Percentiles rank a stretch among this genome's conserved stretches.
Conservation (phyloP, 139 green algal species). For the Nannochloris sp. region DNA sequence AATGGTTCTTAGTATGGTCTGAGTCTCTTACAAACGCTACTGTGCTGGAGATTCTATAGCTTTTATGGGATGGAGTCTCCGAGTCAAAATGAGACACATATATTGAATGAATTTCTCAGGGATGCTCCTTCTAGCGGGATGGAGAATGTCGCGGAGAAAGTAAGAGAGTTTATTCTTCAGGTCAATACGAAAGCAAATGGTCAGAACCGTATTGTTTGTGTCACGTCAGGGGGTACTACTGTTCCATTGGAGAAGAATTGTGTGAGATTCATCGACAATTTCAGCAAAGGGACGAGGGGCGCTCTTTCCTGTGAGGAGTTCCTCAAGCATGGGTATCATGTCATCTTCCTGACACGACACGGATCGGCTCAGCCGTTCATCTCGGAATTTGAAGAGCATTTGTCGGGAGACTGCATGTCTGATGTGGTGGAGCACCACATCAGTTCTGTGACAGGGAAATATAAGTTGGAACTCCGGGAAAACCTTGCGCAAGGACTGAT, state of each 20-base stretch:
- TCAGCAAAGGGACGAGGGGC: constrained; percentile 77
- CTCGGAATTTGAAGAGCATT: constrained; percentile 33
- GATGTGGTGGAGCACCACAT: constrained; percentile 20
- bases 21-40: too few relatives aligned
- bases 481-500: background rate
- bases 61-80: too few relatives aligned
- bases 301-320: constrained; percentile 80
- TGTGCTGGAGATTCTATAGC: too few relatives aligned
- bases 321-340: constrained; percentile 74
- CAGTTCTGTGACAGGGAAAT: constrained; percentile 8
- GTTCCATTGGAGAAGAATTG: constrained; percentile 89
- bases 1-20: too few relatives aligned
- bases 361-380: constrained; percentile 81
- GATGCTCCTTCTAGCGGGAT: background rate
- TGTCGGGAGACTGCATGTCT: constrained; percentile 27
- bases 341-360: constrained; percentile 82
- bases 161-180: background rate
- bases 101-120: constrained; percentile 1
- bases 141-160: background rate
- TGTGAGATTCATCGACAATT: constrained; percentile 98
- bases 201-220: constrained; percentile 34
- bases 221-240: constrained; percentile 92
- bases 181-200: background rate
- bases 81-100: too few relatives aligned
- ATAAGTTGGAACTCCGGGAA: constrained; percentile 4